Evolutionary conservation across 805 yeast genomes (phyloP), one percentile per base, ranked within the genome.

Genomic region (Pichia nanzhaoensis): DNA sequence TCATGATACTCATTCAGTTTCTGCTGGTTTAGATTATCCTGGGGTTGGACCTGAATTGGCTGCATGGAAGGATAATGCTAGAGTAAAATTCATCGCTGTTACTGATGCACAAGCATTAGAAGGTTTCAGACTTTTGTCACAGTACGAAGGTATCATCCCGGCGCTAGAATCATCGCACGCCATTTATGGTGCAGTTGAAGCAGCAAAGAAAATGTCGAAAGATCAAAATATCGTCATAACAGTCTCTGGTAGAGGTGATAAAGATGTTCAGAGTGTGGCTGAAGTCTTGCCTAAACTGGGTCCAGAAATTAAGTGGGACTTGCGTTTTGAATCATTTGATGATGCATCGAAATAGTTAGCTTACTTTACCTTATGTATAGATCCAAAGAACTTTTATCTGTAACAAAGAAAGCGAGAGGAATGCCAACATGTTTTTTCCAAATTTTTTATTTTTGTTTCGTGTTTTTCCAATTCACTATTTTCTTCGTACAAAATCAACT

Each of bases 41-140:
- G 99, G 97, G 67, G 99, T 93, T 39, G 99, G 99, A 37, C 99
- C 99, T 28, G 98, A 93, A 68, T 74, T 93, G 55, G 95, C 98
- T 2, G 78, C 75, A 63, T 93, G 98, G 98, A 91, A 91, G 66
- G 82, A 83, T 44, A 82, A 84, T 50, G 97, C 97, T 22, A 80
- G 99, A 60, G 99, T 95, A 8, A 72, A 83, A 46, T 93, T 91
- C 60, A 66, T 82, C 39, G 95, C 96, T 38, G 97, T 95, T 45
- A 86, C 95, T 30, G 96, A 93, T 66, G 89, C 95, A n/a, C 81
- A 93, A 62, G 98, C 98, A 27, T 72, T 93, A 53, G 75, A 78
- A 52, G 99, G 99, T 17, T 93, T 93, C 78, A 82, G 80, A 55
- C 68, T 86, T 39, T 72, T 93, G 51, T 84, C 95, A 24, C 95